Percentiles rank a stretch among this genome's conserved stretches.
Conservation (phyloP, 371 early-diverging fungal species). For the Thermomucor indicae-seudaticae region DNA sequence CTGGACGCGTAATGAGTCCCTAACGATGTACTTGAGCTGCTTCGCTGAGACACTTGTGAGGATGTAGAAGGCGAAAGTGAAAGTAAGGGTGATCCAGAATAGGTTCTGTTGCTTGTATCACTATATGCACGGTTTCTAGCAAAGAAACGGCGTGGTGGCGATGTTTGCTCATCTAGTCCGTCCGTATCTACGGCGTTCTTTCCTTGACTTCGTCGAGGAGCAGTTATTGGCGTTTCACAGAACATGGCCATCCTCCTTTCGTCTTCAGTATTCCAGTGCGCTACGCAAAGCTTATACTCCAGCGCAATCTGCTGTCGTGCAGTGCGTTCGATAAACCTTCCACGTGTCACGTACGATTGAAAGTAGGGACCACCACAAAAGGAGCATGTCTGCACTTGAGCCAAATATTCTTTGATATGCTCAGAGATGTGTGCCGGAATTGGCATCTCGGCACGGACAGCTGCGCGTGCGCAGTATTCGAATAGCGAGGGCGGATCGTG, state of each 20-base stretch:
- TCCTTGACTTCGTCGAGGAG: not conserved
- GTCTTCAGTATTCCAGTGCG: slow-evolving; percentile 39
- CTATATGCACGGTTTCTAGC: slow-evolving; percentile 7
- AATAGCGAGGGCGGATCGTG: slow-evolving; percentile 57
- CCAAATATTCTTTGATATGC: slow-evolving; percentile 64
- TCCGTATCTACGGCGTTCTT: slow-evolving; percentile 6
- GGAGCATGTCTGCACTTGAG: slow-evolving; percentile 65
- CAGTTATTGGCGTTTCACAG: slow-evolving; percentile 7
- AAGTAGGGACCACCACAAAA: slow-evolving; percentile 89
- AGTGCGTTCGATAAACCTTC: slow-evolving; percentile 61
- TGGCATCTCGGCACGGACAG: slow-evolving; percentile 62
- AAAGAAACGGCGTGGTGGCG: not conserved
- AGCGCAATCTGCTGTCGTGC: slow-evolving; percentile 35
- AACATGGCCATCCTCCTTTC: slow-evolving; percentile 37
- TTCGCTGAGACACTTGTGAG: slow-evolving; percentile 8
- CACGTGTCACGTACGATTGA: slow-evolving; percentile 59
- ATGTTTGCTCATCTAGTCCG: slow-evolving; percentile 5
- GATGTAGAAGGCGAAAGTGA: slow-evolving; percentile 12
- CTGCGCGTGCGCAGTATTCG: slow-evolving; percentile 73
- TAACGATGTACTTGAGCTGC: slow-evolving; percentile 10
- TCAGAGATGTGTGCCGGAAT: slow-evolving; percentile 48
- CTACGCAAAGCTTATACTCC: slow-evolving; percentile 34
- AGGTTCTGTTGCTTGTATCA: slow-evolving; percentile 6
- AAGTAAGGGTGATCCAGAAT: slow-evolving; percentile 1
- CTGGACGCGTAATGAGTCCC: not conserved